phyloP scores from a whole-genome alignment of 2,329 filamentous ascomycete species.

The Calonectria multiphialidica region DNA sequence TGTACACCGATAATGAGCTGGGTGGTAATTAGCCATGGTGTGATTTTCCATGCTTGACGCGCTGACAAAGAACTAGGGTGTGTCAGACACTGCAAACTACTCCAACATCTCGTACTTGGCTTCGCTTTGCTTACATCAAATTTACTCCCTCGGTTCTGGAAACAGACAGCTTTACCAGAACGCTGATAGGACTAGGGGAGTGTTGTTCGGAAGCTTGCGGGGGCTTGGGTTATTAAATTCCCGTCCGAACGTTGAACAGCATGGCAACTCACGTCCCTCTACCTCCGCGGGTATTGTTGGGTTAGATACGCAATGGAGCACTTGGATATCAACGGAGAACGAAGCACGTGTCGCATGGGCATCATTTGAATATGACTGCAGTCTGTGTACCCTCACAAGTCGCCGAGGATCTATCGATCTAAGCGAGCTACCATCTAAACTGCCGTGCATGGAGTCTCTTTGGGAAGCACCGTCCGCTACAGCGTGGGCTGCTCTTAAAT shows the following conservation, averaged over 20 bases:
- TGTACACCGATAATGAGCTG: conserved; percentile 45
- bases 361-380: conserved; percentile 50
- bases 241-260: conserved; percentile 15
- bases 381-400: conserved; percentile 45
- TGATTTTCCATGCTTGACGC: not conserved
- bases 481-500: conserved; percentile 42
- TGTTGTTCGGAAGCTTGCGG: conserved; percentile 44
- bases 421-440: conserved; percentile 41
- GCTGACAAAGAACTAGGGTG: conserved; percentile 29
- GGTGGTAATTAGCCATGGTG: conserved; percentile 34
- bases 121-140: conserved; percentile 47
- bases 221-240: conserved; percentile 43
- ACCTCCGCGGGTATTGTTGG: not conserved
- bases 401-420: conserved; percentile 45
- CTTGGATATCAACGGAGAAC: conserved; percentile 41
- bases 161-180: conserved; percentile 46
- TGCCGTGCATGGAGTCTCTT: conserved; percentile 45
- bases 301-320: conserved; percentile 35
- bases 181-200: conserved; percentile 44
- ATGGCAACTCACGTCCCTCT: conserved; percentile 4
- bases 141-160: conserved; percentile 48
- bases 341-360: conserved; percentile 45
- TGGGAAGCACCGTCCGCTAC: conserved; percentile 46
- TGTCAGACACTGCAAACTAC: conserved; percentile 40
- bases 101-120: conserved; percentile 42